Evolutionary conservation across 139 green algal genomes (phyloP).

Genomic region (Chlamydomonas schloesseri): DNA sequence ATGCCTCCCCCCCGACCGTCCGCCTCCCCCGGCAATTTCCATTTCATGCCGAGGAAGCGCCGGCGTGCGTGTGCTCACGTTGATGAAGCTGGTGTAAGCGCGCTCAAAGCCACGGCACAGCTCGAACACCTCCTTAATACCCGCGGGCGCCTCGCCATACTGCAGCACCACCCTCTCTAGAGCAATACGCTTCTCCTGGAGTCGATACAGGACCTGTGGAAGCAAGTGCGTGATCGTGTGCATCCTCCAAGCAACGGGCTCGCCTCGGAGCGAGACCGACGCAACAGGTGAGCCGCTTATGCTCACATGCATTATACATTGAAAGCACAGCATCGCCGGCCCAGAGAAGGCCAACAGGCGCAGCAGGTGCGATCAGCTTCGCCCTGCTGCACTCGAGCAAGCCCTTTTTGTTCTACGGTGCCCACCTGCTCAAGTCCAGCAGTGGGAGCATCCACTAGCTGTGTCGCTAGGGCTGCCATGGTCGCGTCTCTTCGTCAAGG

Average conservation of each 20-base stretch:
- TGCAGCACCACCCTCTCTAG: conserved; percentile 84
- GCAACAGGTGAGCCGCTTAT: background rate
- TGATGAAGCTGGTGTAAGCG: conserved; percentile 80
- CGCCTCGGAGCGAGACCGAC: too few species aligned
- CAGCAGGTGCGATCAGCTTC: conserved; percentile 12
- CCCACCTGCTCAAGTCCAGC: conserved; percentile 14
- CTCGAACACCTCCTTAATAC: conserved; percentile 86
- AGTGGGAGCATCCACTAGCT: conserved; percentile 22
- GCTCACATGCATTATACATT: background rate
- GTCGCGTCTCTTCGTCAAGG: background rate
- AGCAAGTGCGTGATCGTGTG: background rate
- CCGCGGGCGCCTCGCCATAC: conserved; percentile 78
- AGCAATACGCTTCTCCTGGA: conserved; percentile 70
- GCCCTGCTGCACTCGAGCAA: too few species aligned
- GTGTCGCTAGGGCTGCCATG: conserved; percentile 14
- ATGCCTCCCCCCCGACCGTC: too few species aligned
- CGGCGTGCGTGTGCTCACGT: conserved; percentile 74
- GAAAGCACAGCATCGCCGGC: background rate
- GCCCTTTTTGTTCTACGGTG: background rate
- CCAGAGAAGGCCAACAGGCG: conserved; percentile 9
- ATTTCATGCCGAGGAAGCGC: too few species aligned
- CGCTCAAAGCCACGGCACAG: conserved; percentile 92
- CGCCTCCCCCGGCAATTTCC: too few species aligned
- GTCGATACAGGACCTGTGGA: conserved; percentile 71
- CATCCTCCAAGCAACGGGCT: background rate